Evolutionary conservation across 202 grass and related monocot species (phyloP).

Genomic region (Carex arenaria): DNA sequence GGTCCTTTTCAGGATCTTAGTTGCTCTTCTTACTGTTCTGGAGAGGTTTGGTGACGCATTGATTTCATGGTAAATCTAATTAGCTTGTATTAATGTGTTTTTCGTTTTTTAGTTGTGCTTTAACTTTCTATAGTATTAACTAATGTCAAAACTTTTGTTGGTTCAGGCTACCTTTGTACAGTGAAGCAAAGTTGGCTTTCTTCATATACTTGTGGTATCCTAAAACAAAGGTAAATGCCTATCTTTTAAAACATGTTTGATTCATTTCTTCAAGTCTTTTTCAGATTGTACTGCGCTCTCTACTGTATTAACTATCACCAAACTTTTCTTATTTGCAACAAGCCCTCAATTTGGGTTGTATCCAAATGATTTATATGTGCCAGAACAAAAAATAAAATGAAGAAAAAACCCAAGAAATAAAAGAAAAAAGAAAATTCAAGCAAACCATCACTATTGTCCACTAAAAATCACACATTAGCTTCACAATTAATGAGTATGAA

Average conservation of each 20-base stretch:
- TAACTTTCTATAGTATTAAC: slow-evolving; percentile 10
- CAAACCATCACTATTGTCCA: background rate
- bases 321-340: background rate
- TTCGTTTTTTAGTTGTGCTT: background rate
- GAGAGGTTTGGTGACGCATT: slow-evolving; percentile 88
- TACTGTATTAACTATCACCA: background rate
- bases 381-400: background rate
- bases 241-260: slow-evolving; percentile 12
- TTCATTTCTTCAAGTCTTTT: slow-evolving; percentile 22
- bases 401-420: background rate
- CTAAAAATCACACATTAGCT: background rate
- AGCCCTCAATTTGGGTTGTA: background rate
- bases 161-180: slow-evolving; percentile 91
- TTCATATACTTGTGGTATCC: slow-evolving; percentile 93
- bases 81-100: slow-evolving; percentile 2
- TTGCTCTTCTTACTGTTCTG: slow-evolving; percentile 75
- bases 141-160: slow-evolving; percentile 3
- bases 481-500: background rate
- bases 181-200: slow-evolving; percentile 70
- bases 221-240: slow-evolving; percentile 69
- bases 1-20: slow-evolving; percentile 73
- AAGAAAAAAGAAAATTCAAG: background rate
- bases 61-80: slow-evolving; percentile 71
- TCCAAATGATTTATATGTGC: background rate
- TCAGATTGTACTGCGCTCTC: background rate